Conservation (phyloP, 2,329 filamentous ascomycete species). For the Epichloe festucae region DNA sequence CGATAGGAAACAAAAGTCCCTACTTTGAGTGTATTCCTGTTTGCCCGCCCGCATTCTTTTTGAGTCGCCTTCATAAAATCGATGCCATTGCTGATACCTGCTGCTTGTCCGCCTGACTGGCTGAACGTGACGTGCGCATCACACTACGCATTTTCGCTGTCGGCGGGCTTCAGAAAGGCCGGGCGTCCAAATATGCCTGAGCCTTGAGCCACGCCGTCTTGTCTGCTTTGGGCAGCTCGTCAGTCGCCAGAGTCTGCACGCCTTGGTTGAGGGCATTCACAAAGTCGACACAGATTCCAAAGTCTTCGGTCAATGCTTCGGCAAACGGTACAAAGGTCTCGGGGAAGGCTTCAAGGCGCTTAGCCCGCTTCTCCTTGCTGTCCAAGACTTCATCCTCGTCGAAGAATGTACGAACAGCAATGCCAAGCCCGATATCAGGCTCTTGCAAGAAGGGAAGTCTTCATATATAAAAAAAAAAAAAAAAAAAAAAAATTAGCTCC, state of each 20-base stretch:
- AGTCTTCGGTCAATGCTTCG: conserved; percentile 44
- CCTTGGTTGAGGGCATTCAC: conserved; percentile 45
- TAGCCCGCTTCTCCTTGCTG: conserved; percentile 31
- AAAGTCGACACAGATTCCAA: conserved; percentile 43
- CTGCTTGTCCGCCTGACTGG: no score
- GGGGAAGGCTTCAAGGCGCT: conserved; percentile 37
- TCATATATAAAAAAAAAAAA: not conserved
- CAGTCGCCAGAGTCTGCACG: conserved; percentile 37
- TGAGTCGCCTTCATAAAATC: not conserved
- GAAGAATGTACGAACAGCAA: conserved; percentile 68
- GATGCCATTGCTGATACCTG: not conserved
- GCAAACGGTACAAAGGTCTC: conserved; percentile 44
- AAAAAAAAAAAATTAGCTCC: not conserved
- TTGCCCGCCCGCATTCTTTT: no score
- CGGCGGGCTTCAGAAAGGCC: conserved; percentile 22
- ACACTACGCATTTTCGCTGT: not conserved
- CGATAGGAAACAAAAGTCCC: not conserved
- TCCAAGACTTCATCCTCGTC: conserved; percentile 55
- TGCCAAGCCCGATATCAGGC: conserved; percentile 62
- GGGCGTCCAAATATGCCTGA: conserved; percentile 35
- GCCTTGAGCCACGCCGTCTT: conserved; percentile 43
- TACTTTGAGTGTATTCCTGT: not conserved
- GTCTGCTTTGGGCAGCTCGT: conserved; percentile 33
- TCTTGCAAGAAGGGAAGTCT: conserved; percentile 56
- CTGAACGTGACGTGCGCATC: not conserved